phyloP scores from a whole-genome alignment of 495 filamentous ascomycete species.

The Xylaria palmicola region DNA sequence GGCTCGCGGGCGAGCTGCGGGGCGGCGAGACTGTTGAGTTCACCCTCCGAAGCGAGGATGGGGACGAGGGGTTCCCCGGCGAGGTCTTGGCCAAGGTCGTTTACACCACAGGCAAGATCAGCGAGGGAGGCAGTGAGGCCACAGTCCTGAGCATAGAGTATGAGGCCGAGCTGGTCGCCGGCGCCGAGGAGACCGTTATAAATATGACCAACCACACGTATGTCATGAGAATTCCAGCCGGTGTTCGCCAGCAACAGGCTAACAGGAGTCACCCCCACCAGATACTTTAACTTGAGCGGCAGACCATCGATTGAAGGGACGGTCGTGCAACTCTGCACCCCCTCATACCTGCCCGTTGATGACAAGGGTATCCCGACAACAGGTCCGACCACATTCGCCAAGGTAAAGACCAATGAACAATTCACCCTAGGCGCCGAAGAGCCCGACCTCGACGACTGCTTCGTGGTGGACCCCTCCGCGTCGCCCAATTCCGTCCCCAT shows the following conservation, averaged over 20 bases:
- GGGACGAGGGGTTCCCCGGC: constrained; percentile 85
- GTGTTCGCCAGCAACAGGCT: not conserved
- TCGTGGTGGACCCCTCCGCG: constrained; percentile 62
- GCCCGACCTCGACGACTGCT: constrained; percentile 87
- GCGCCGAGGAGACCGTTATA: constrained; percentile 80
- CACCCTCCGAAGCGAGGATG: constrained; percentile 67
- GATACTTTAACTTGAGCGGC: constrained; percentile 86
- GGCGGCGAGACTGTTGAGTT: constrained; percentile 78
- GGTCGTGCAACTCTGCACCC: constrained; percentile 65
- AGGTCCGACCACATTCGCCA: constrained; percentile 54
- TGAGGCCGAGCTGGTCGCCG: constrained; percentile 76
- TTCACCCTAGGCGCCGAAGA: constrained; percentile 67
- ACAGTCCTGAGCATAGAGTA: constrained; percentile 80
- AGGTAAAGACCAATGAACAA: constrained; percentile 59
- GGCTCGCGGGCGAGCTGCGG: constrained; percentile 51
- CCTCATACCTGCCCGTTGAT: constrained; percentile 73
- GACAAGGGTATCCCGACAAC: constrained; percentile 64
- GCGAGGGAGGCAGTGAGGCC: constrained; percentile 55
- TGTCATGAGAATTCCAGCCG: constrained; percentile 19
- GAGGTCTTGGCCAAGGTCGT: constrained; percentile 74
- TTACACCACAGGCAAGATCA: constrained; percentile 72
- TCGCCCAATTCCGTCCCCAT: constrained; percentile 56
- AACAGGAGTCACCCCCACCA: constrained; percentile 34
- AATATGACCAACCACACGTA: constrained; percentile 96
- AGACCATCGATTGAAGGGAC: constrained; percentile 72